A percentile compares a stretch with the other conserved stretches of the same genome.
These are phyloP conservation scores for Geotrichum klebahnii DNA, from an alignment of 1,139 yeast genomes.

Conservation along the genomic window DNA sequence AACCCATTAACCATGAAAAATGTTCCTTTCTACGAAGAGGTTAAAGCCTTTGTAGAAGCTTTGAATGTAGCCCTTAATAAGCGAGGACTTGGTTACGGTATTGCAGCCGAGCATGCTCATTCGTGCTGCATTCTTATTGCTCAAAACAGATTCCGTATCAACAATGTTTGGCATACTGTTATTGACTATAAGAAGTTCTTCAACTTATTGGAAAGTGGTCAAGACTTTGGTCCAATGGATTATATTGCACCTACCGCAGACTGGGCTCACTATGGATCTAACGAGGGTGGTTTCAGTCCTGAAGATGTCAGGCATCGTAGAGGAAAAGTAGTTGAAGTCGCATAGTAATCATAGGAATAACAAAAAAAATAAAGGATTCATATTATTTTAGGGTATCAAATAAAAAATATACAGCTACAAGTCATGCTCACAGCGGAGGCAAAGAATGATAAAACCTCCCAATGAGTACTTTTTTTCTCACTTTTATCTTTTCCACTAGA, in stretches of 20 bases:
- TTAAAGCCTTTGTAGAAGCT: conserved; percentile 64
- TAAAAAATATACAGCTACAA: too few relatives aligned
- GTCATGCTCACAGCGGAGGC: too few relatives aligned
- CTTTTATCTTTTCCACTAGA: too few relatives aligned
- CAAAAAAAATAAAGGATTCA: too few relatives aligned
- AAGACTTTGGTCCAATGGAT: conserved; percentile 71
- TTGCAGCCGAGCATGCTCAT: conserved; percentile 95
- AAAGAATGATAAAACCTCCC: too few relatives aligned
- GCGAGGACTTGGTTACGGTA: conserved; percentile 67
- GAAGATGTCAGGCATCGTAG: conserved; percentile 48
- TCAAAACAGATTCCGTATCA: conserved; percentile 61
- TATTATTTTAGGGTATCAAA: too few relatives aligned
- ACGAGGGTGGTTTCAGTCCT: conserved; percentile 86
- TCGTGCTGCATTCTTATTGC: conserved; percentile 89
- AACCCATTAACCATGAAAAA: conserved; percentile 93
- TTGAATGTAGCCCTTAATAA: conserved; percentile 56
- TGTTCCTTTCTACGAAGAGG: conserved; percentile 90
- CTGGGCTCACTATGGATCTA: conserved; percentile 89
- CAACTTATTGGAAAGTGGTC: conserved; percentile 53
- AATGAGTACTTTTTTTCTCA: too few relatives aligned
- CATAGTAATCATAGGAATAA: too few relatives aligned
- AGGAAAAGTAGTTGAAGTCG: conserved; percentile 28
- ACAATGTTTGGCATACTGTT: conserved; percentile 83
- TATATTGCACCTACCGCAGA: conserved; percentile 76
- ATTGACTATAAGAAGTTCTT: conserved; percentile 79